phyloP scores from a whole-genome alignment of 2,329 filamentous ascomycete species.

The Rhytidhysteron rufulum region DNA sequence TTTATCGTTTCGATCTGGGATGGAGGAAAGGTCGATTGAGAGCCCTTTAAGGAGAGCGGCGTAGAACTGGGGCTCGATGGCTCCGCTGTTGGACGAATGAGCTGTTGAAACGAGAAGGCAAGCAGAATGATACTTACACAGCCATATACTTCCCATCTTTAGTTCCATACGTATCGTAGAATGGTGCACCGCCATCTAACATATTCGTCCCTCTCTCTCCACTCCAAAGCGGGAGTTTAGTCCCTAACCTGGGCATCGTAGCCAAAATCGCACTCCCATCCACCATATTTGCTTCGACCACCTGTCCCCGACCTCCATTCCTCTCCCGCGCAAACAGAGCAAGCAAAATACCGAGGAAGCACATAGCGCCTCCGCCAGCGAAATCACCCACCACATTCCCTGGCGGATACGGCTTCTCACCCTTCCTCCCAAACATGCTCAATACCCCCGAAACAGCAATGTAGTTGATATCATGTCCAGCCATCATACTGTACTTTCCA shows the following conservation, averaged over 20 bases:
- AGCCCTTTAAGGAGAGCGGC: slow-evolving; percentile 63
- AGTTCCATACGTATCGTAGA: slow-evolving; percentile 86
- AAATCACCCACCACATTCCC: slow-evolving; percentile 87
- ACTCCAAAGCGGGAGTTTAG: slow-evolving; percentile 61
- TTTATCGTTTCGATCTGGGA: slow-evolving; percentile 55
- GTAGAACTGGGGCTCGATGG: slow-evolving; percentile 86
- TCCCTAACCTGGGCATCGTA: slow-evolving; percentile 68
- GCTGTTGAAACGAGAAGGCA: slow-evolving; percentile 4
- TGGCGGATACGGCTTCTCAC: slow-evolving; percentile 71
- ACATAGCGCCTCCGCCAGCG: slow-evolving; percentile 78
- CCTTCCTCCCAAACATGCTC: slow-evolving; percentile 66
- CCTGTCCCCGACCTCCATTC: slow-evolving; percentile 67
- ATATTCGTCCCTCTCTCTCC: slow-evolving; percentile 68
- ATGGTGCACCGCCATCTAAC: slow-evolving; percentile 82
- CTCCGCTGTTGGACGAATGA: slow-evolving; percentile 49
- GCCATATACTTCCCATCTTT: slow-evolving; percentile 75
- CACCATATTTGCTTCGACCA: slow-evolving; percentile 96
- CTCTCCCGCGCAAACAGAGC: slow-evolving; percentile 65
- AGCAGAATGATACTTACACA: slow-evolving; percentile 45
- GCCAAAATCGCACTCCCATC: slow-evolving; percentile 79
- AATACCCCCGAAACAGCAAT: slow-evolving; percentile 82
- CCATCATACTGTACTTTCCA: slow-evolving; percentile 82
- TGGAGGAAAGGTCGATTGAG: slow-evolving; percentile 47
- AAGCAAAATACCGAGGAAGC: slow-evolving; percentile 78
- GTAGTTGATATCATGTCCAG: slow-evolving; percentile 95